A percentile compares a stretch with the other conserved stretches of the same genome.
phyloP scores from a whole-genome alignment of 164 flowering plant genomes.

The Nymphaea colorata region DNA sequence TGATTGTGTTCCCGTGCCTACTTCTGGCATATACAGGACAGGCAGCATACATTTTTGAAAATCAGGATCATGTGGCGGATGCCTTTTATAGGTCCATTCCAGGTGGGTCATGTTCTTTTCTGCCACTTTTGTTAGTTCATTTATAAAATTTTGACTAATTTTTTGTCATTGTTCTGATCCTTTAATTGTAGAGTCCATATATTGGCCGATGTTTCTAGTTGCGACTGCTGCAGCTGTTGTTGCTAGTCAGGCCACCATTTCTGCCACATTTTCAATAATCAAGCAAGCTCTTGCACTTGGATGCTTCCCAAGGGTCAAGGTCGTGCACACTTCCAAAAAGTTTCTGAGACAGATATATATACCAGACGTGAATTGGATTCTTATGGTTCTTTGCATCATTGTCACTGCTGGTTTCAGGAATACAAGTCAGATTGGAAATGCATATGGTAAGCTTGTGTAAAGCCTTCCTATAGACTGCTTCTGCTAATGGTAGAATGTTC shows the following conservation, averaged over 20 bases:
- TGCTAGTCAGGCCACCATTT: conserved; percentile 88
- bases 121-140: neutral
- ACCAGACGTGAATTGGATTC: conserved; percentile 85
- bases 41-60: conserved; percentile 76
- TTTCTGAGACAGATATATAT: conserved; percentile 76
- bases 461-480: neutral
- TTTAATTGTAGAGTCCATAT: conserved; percentile 43
- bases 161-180: neutral
- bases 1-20: conserved; percentile 89
- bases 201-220: conserved; percentile 80
- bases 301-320: conserved; percentile 87
- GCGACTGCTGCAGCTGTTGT: conserved; percentile 87
- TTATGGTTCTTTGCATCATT: conserved; percentile 77
- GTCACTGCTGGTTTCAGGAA: conserved; percentile 77
- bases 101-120: conserved; percentile 25
- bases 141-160: neutral
- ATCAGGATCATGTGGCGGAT: conserved; percentile 50
- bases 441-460: conserved; percentile 54
- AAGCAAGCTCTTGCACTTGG: conserved; percentile 84
- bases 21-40: conserved; percentile 90
- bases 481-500: too few species aligned
- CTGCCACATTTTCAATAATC: conserved; percentile 83
- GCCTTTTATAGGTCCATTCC: conserved; percentile 94
- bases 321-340: conserved; percentile 70
- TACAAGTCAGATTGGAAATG: conserved; percentile 82